Conservation (phyloP, 2,329 filamentous ascomycete genomes). For the Xylaria arbuscula region DNA sequence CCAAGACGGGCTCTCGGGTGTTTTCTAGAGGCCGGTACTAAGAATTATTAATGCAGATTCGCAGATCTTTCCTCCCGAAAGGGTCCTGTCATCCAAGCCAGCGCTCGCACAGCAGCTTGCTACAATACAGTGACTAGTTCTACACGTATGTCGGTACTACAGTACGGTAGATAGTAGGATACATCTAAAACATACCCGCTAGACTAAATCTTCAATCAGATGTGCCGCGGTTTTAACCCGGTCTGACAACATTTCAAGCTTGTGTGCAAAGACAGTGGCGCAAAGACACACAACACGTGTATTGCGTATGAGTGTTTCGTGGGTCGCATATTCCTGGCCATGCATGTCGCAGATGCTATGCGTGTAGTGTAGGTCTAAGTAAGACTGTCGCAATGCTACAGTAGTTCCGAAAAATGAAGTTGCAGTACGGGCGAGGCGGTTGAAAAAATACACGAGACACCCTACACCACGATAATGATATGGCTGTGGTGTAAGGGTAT, state of each 20-base stretch:
- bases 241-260: background rate
- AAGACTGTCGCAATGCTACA: background rate
- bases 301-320: background rate
- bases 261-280: background rate
- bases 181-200: too few relatives aligned
- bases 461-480: too few relatives aligned
- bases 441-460: too few relatives aligned
- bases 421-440: too few relatives aligned
- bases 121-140: too few relatives aligned
- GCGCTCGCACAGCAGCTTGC: background rate
- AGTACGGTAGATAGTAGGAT: too few relatives aligned
- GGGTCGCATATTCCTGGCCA: slow-evolving; percentile 6
- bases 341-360: background rate
- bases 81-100: background rate
- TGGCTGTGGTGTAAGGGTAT: too few relatives aligned
- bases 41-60: slow-evolving; percentile 19
- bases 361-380: background rate
- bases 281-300: background rate
- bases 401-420: background rate
- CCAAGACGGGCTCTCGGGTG: slow-evolving; percentile 25
- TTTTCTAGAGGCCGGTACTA: slow-evolving; percentile 13
- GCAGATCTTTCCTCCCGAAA: slow-evolving; percentile 12
- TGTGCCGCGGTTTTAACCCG: too few relatives aligned
- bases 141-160: too few relatives aligned
- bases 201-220: too few relatives aligned